Base-by-base conservation (phyloP, 345 rosid genomes). In the Hibiscus syriacus region DNA sequence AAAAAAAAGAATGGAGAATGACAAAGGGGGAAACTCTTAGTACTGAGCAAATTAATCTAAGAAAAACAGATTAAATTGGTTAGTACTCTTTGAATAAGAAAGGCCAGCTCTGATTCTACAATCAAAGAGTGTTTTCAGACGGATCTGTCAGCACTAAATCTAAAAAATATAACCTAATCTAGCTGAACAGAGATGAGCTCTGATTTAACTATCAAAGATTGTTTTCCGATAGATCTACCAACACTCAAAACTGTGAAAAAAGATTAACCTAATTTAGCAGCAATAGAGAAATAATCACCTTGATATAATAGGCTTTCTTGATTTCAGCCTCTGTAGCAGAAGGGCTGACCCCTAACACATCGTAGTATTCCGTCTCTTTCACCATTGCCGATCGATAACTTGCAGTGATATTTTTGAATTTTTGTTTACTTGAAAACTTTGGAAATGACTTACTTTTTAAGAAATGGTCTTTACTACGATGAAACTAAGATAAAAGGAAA, bases 281-380 rank as follows among this genome's bases (percentile, higher is more conserved):
- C 13, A 12, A 68, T 22, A 63, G 72, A 56, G 60, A 60, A 67
- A 63, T 45, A 64, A 59, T 30, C 67, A 90, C 99, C 99, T 87
- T 94, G 64, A 87, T 80, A 80, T 90, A 94, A 69, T 91, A 94
- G 72, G 97, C 99, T 78, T 91, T 94, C 82, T 91, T 94, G 74
- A 94, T 94, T 83, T 91, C 99, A 57, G 96, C 77, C 69, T 94
- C 99, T 0, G 95, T 77, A 75, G 97, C 97, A 53, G 86, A 77
- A 64, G 99, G 97, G 74, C 77, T 89, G 76, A 94, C 96, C 41
- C 92, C 99, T 1, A 94, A 92, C 59, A 87, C 95, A 69, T 94
- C 99, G 75, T 94, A 94, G 73, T 81, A 94, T 71, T 91, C 99
- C 3, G 89, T 94, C 80, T 94, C 97, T 79, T 80, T 91, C 59